Evolutionary conservation across 495 filamentous ascomycete genomes (phyloP), one percentile per base, ranked within the genome.

Genomic region (Cryomyces antarcticus): DNA sequence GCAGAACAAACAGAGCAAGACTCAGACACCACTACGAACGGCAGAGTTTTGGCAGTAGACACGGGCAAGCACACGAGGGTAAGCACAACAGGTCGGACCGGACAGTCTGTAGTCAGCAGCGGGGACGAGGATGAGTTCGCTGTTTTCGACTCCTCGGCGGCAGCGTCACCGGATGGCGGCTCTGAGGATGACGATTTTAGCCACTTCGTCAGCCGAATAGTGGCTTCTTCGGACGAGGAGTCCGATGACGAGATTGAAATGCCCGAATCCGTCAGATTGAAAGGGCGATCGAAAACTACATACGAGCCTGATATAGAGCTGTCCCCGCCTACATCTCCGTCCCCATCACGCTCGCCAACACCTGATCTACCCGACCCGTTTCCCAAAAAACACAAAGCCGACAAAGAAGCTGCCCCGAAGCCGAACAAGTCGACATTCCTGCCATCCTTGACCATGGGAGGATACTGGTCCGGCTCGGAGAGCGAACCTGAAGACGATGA

Each of bases 391-490:
- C 46, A 48, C 31, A 57, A 54, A 38, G 47, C 48, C 44, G 53
- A 60, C 43, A 55, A 55, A 45, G 17, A 46, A 45, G 51, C 51
- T 30, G 43, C 62, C 29, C 31, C 52, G 12, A 55, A 58, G n/a
- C 49, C 57, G 7, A 53, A 62, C 12, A 70, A 64, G 42, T 77
- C 76, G 6, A 79, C 74, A 1, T 94, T 95, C 67, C 69, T 97
- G 4, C 92, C 89, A 2, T 78, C 82, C 5, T 69, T 97, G 3
- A 71, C 65, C 45, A 80, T 88, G 70, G 80, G 79, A 12, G 87
- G 85, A 38, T 97, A 97, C 63, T 79, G 80, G 60, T 95, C 88
- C 12, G 89, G 85, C 49, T 87, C 82, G 4, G 85, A 87, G 49
- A 68, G 72, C 1, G 77, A 77, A 41, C 52, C 62, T n/a, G 49